These are phyloP conservation scores for Trichophaea hybrida DNA, from an alignment of 2,329 filamentous ascomycete species.

Conservation along the genomic window DNA sequence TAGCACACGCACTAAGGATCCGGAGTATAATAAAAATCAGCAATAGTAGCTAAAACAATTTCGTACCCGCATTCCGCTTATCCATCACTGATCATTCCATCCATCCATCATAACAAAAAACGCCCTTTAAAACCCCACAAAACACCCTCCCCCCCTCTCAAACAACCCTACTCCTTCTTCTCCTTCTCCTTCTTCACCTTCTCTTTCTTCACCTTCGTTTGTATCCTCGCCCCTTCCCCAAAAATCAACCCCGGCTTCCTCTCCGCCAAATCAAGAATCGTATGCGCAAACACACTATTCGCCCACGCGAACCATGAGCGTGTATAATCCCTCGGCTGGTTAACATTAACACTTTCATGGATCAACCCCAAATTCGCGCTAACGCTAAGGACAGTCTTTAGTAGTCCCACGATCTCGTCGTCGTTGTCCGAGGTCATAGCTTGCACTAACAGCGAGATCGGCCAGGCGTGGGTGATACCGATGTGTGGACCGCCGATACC, in stretches of 20 bases:
- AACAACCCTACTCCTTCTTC: too few relatives aligned
- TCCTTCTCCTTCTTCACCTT: background rate
- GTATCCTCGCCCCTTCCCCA: background rate
- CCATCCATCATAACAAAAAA: too few relatives aligned
- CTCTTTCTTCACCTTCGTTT: background rate
- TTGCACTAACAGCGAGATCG: slow-evolving; percentile 85
- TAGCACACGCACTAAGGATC: too few relatives aligned
- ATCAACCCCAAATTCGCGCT: slow-evolving; percentile 59
- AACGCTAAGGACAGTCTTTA: slow-evolving; percentile 60
- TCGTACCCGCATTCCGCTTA: too few relatives aligned
- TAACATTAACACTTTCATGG: slow-evolving; percentile 84
- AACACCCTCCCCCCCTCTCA: too few relatives aligned
- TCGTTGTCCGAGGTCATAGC: slow-evolving; percentile 79
- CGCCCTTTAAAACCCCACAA: too few relatives aligned
- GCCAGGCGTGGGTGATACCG: slow-evolving; percentile 84
- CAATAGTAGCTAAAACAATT: too few relatives aligned
- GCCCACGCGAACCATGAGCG: slow-evolving; percentile 94
- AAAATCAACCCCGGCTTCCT: slow-evolving; percentile 83
- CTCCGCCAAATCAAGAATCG: slow-evolving; percentile 75
- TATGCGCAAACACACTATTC: slow-evolving; percentile 88
- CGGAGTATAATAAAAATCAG: too few relatives aligned
- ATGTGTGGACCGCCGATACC: slow-evolving; percentile 77
- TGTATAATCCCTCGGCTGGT: slow-evolving; percentile 55
- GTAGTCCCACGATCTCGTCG: slow-evolving; percentile 58
- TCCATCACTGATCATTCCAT: too few relatives aligned